phyloP scores from a whole-genome alignment of 495 filamentous ascomycete genomes.

The Rhizodiscina lignyota region DNA sequence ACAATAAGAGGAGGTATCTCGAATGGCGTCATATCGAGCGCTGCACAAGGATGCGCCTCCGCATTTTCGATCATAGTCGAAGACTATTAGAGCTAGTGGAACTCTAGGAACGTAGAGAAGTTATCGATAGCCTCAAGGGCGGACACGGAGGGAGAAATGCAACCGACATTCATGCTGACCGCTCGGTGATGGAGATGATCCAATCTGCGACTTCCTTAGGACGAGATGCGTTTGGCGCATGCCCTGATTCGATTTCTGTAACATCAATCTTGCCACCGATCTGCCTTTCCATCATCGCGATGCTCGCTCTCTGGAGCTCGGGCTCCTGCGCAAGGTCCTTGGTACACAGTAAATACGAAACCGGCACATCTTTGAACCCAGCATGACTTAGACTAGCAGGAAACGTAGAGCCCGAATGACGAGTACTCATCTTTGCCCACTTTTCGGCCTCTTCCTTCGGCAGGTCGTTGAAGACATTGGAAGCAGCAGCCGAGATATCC shows the following conservation, averaged over 20 bases:
- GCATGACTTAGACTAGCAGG: conserved; percentile 5
- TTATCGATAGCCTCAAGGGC: no score
- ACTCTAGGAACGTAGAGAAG: no score
- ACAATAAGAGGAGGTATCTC: no score
- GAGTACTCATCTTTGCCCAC: conserved; percentile 2
- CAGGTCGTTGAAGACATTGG: conserved; percentile 2
- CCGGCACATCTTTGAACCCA: conserved; percentile 11
- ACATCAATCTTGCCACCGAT: conserved; percentile 11
- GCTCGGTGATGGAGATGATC: conserved; percentile 3
- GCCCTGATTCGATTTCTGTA: conserved; percentile 7
- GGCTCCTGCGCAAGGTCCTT: conserved; percentile 4
- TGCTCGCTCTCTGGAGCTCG: conserved; percentile 3
- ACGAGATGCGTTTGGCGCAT: conserved; percentile 3
- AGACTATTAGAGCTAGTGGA: no score
- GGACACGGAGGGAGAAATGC: background rate
- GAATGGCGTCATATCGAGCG: no score
- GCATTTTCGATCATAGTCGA: no score
- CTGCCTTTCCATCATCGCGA: conserved; percentile 9
- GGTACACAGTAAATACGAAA: conserved; percentile 10
- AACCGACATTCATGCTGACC: background rate
- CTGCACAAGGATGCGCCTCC: no score
- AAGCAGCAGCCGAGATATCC: conserved; percentile 1
- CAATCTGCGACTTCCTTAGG: conserved; percentile 5
- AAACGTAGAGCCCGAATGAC: conserved; percentile 6
- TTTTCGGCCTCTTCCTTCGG: conserved; percentile 3